Conservation (phyloP, 805 yeast genomes). For the Lipomyces lipofer region DNA sequence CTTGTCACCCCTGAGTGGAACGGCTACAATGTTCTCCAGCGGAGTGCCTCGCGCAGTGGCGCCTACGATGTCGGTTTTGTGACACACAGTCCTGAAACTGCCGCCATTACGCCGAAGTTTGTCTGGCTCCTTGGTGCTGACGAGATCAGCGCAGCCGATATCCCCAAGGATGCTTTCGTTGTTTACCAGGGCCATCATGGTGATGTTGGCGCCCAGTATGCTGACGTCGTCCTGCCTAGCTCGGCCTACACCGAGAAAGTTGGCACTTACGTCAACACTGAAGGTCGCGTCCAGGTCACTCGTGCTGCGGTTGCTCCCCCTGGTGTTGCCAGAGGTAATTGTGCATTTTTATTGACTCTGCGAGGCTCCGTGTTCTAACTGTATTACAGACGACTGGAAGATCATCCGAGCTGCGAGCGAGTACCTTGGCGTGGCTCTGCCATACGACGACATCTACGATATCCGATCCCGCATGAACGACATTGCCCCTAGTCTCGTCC, state of each 20-base stretch:
- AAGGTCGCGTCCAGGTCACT: slow-evolving; percentile 82
- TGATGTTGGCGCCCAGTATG: slow-evolving; percentile 82
- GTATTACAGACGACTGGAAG: slow-evolving; percentile 71
- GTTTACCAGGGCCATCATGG: slow-evolving; percentile 92
- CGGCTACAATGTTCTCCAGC: slow-evolving; percentile 75
- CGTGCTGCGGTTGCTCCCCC: slow-evolving; percentile 88
- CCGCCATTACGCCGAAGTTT: slow-evolving; percentile 62
- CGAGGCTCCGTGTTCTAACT: not conserved
- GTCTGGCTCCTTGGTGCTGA: slow-evolving; percentile 83
- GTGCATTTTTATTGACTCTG: no score
- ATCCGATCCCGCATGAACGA: slow-evolving; percentile 70
- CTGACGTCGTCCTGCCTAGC: slow-evolving; percentile 84
- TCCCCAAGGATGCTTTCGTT: slow-evolving; percentile 83
- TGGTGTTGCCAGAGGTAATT: slow-evolving; percentile 65
- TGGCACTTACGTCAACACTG: slow-evolving; percentile 84
- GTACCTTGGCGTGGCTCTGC: slow-evolving; percentile 66
- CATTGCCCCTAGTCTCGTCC: slow-evolving; percentile 76
- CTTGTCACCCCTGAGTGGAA: slow-evolving; percentile 76
- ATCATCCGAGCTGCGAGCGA: slow-evolving; percentile 80
- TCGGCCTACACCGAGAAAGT: slow-evolving; percentile 86
- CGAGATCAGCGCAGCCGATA: slow-evolving; percentile 64
- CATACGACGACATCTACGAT: slow-evolving; percentile 71
- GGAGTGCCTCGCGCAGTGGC: slow-evolving; percentile 85
- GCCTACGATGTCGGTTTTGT: slow-evolving; percentile 83
- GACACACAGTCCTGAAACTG: slow-evolving; percentile 49